Evolutionary conservation across 2,329 filamentous ascomycete genomes (phyloP).

Genomic region (Emmonsiellopsis sp.): DNA sequence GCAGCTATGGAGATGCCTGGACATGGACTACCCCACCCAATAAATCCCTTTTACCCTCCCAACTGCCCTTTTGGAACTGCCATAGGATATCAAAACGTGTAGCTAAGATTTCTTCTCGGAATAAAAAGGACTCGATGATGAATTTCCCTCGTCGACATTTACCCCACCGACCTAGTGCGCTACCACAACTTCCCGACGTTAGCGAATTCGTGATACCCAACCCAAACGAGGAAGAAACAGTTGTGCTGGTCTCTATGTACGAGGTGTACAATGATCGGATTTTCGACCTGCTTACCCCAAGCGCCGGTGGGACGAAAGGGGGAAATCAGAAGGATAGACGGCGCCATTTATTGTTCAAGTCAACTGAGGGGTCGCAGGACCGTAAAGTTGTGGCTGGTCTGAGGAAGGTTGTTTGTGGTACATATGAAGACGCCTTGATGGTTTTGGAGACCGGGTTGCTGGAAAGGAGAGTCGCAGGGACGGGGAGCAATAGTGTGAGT

Average conservation of each 20-base stretch:
- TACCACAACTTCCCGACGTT: slow-evolving; percentile 68
- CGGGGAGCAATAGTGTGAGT: slow-evolving; percentile 84
- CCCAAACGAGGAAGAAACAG: slow-evolving; percentile 67
- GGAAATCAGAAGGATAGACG: slow-evolving; percentile 55
- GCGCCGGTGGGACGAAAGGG: slow-evolving; percentile 28
- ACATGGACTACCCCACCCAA: slow-evolving; percentile 1
- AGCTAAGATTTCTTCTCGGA: slow-evolving; percentile 29
- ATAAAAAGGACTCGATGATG: slow-evolving; percentile 47
- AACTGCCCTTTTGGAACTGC: slow-evolving; percentile 19
- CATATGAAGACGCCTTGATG: slow-evolving; percentile 72
- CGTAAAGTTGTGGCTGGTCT: slow-evolving; percentile 91
- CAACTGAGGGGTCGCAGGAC: slow-evolving; percentile 76
- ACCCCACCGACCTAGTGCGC: slow-evolving; percentile 57
- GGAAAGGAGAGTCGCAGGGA: slow-evolving; percentile 79
- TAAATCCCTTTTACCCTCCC: slow-evolving; percentile 9
- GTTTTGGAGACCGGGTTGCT: slow-evolving; percentile 83
- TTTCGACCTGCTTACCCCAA: slow-evolving; percentile 70
- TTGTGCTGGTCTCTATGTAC: slow-evolving; percentile 91
- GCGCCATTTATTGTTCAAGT: slow-evolving; percentile 83
- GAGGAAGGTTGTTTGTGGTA: slow-evolving; percentile 79
- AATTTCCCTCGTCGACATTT: slow-evolving; percentile 48
- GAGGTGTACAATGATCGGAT: slow-evolving; percentile 99
- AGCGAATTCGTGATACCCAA: slow-evolving; percentile 57
- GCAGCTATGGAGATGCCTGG: neutral
- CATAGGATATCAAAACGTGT: slow-evolving; percentile 17